A percentile compares a stretch with the other conserved stretches of the same genome.
Conservation (phyloP, 129 eudicot genomes). For the Dittrichia graveolens region DNA sequence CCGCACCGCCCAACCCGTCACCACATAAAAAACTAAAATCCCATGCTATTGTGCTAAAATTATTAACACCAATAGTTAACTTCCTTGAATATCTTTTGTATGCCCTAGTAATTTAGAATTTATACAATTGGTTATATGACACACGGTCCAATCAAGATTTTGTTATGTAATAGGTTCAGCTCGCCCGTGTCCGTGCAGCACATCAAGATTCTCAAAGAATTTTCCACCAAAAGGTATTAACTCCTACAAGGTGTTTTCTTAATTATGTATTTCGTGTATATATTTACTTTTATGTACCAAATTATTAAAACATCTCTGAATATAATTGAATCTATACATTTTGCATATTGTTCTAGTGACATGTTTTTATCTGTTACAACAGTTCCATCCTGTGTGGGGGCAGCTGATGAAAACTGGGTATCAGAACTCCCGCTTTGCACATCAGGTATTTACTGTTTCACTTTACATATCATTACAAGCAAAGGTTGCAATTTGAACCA, state of each 20-base stretch:
- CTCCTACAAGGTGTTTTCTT: neutral
- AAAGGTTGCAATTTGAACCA: neutral
- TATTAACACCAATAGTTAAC: neutral
- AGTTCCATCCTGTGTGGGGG: conserved; percentile 98
- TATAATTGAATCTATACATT: conserved; percentile 2
- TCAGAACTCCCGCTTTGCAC: conserved; percentile 95
- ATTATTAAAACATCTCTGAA: neutral
- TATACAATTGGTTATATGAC: neutral
- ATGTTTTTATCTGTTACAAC: conserved; percentile 1
- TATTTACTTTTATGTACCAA: neutral
- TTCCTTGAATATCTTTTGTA: neutral
- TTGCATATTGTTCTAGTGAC: neutral
- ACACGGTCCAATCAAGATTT: neutral
- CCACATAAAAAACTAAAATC: too few relatives aligned
- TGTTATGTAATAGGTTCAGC: conserved; percentile 28
- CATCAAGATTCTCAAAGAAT: conserved; percentile 73
- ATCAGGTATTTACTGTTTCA: conserved; percentile 60
- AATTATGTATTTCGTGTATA: neutral
- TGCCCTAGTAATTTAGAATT: neutral
- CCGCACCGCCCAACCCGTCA: too few relatives aligned
- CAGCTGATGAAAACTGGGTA: conserved; percentile 98
- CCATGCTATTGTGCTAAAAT: too few relatives aligned
- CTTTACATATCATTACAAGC: neutral
- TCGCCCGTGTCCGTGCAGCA: conserved; percentile 58
- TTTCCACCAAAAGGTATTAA: conserved; percentile 74